Percentiles rank a stretch among this genome's conserved stretches.
Evolutionary conservation across 805 yeast species (phyloP).

Genomic region (Yarrowia hollandica): DNA sequence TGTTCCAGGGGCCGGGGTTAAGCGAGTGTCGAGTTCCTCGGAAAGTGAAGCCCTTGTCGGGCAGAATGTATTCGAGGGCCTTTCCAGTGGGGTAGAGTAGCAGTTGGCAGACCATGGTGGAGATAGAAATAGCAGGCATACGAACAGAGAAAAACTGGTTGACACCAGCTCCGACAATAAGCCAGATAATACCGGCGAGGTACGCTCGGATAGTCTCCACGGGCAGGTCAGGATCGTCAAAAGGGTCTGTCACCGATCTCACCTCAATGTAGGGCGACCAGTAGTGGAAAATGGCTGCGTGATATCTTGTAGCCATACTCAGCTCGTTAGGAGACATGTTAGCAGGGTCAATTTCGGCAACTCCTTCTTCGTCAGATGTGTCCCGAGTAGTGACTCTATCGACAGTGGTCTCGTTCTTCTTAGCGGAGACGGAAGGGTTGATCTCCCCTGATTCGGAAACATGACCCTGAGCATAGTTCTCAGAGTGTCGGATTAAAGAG

Average conservation of each 20-base stretch:
- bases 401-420: neutral
- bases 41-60: constrained; percentile 49
- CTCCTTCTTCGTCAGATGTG: constrained; percentile 1
- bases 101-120: constrained; percentile 48
- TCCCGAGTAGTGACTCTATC: neutral
- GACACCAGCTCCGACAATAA: constrained; percentile 54
- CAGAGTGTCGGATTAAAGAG: neutral
- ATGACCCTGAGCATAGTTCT: neutral
- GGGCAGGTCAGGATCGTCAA: constrained; percentile 49
- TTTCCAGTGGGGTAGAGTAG: constrained; percentile 58
- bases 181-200: constrained; percentile 44
- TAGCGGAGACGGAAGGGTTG: neutral
- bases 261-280: constrained; percentile 62
- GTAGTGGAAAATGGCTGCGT: constrained; percentile 45
- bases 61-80: constrained; percentile 44
- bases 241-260: constrained; percentile 54
- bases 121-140: constrained; percentile 51
- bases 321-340: constrained; percentile 17
- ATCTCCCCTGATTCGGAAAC: neutral
- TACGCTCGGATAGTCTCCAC: constrained; percentile 54
- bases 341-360: neutral
- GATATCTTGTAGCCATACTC: constrained; percentile 31
- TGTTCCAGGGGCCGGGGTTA: constrained; percentile 64
- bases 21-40: constrained; percentile 47
- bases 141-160: constrained; percentile 60